A percentile compares a stretch with the other conserved stretches of the same genome.
phyloP scores from a whole-genome alignment of 345 rosid genomes.

The Eucalyptus cladocalyx region DNA sequence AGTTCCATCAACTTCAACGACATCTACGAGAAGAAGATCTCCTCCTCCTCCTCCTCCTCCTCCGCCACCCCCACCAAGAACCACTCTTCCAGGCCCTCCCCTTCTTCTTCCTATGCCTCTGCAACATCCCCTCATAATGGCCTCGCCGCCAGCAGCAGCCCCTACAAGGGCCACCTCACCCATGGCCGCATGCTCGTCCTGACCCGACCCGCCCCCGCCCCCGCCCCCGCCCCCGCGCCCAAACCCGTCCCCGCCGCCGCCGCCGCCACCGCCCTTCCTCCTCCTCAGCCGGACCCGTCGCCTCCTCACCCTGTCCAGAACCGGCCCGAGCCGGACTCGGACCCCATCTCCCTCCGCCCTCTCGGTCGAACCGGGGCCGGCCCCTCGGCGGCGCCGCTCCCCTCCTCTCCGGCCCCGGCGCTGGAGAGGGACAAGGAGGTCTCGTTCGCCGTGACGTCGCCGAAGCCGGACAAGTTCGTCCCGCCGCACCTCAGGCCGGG shows the following conservation, averaged over 20 bases:
- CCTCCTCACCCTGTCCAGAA: slow-evolving; percentile 2
- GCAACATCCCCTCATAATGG: neutral
- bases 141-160: neutral
- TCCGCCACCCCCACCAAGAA: neutral
- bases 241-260: slow-evolving; percentile 31
- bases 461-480: slow-evolving; percentile 49
- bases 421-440: slow-evolving; percentile 10
- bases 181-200: slow-evolving; percentile 90
- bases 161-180: slow-evolving; percentile 16
- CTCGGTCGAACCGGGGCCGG: slow-evolving; percentile 37
- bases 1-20: slow-evolving; percentile 67
- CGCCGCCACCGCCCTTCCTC: neutral
- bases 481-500: slow-evolving; percentile 98
- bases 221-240: slow-evolving; percentile 10
- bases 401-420: slow-evolving; percentile 5
- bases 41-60: neutral
- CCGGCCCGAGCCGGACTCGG: slow-evolving; percentile 15
- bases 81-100: slow-evolving; percentile 20
- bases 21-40: slow-evolving; percentile 40
- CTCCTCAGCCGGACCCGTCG: slow-evolving; percentile 8
- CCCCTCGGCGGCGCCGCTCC: neutral
- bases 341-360: slow-evolving; percentile 58
- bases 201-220: slow-evolving; percentile 40
- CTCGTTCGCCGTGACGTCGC: slow-evolving; percentile 1
- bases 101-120: slow-evolving; percentile 8